Percentiles rank a stretch among this genome's conserved stretches.
Conservation (phyloP, 1,139 yeast genomes). For the Eremothecium cymbalariae region DNA sequence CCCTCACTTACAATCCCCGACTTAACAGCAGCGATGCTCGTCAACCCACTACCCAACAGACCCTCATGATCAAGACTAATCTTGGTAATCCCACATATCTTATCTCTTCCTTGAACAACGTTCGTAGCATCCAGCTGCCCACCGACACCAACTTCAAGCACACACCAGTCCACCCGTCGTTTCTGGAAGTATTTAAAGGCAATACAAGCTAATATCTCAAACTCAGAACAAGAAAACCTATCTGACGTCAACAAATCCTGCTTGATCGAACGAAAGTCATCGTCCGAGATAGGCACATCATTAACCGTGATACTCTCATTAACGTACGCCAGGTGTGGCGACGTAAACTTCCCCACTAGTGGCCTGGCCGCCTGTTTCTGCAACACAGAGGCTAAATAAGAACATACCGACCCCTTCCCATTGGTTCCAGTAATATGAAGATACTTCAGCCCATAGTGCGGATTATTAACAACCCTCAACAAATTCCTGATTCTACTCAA, state of each 20-base stretch:
- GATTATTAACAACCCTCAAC: constrained; percentile 54
- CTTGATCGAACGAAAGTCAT: constrained; percentile 42
- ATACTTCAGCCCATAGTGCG: constrained; percentile 54
- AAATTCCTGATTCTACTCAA: constrained; percentile 44
- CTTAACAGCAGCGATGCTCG: constrained; percentile 63
- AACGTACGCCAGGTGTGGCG: constrained; percentile 70
- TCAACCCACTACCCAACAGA: constrained; percentile 57
- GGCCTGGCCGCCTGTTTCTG: constrained; percentile 33
- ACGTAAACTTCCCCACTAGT: constrained; percentile 76
- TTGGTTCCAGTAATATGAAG: constrained; percentile 90
- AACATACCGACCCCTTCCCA: constrained; percentile 87
- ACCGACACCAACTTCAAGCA: constrained; percentile 86
- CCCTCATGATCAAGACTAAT: constrained; percentile 79
- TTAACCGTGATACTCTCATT: constrained; percentile 71
- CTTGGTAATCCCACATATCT: constrained; percentile 69
- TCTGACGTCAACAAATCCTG: constrained; percentile 31
- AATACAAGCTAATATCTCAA: constrained; percentile 74
- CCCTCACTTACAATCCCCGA: constrained; percentile 69
- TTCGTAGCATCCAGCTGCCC: constrained; percentile 87
- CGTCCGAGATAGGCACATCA: constrained; percentile 44
- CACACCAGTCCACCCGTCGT: constrained; percentile 57
- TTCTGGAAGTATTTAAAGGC: constrained; percentile 68
- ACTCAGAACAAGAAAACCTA: constrained; percentile 58
- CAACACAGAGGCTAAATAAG: constrained; percentile 62
- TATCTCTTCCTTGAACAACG: constrained; percentile 38